phyloP scores from a whole-genome alignment of 768 basidiomycete genomes.

The Boletus rubroflammeus region DNA sequence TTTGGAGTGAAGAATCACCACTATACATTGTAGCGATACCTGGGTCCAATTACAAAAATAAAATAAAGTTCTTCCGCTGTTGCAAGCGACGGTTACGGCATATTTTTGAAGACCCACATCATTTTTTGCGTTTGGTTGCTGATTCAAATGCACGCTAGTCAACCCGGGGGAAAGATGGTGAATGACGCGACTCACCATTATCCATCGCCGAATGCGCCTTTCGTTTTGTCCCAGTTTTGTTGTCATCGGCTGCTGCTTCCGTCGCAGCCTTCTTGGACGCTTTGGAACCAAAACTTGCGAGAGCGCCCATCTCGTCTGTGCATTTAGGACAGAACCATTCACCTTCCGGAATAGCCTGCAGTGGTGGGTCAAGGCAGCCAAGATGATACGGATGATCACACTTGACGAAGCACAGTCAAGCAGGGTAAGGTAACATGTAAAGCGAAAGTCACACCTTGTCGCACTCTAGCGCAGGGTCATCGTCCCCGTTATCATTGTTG shows the following conservation, averaged over 20 bases:
- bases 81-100: background rate
- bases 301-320: conserved; percentile 52
- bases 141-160: background rate
- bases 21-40: conserved; percentile 6
- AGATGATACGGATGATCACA: conserved; percentile 90
- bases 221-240: conserved; percentile 38
- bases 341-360: conserved; percentile 75
- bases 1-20: conserved; percentile 13
- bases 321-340: conserved; percentile 93
- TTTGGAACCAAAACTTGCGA: conserved; percentile 16
- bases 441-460: conserved; percentile 62
- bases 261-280: conserved; percentile 17
- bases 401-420: conserved; percentile 36
- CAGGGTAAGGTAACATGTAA: background rate
- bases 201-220: conserved; percentile 42
- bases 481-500: conserved; percentile 63
- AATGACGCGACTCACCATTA: conserved; percentile 32
- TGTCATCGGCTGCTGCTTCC: conserved; percentile 10
- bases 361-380: conserved; percentile 74
- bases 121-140: conserved; percentile 42
- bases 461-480: conserved; percentile 77
- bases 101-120: background rate
- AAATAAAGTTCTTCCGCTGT: background rate
- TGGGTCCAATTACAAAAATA: conserved; percentile 1
- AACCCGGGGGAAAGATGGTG: background rate